A percentile compares a stretch with the other conserved stretches of the same genome.
Evolutionary conservation across 2,329 filamentous ascomycete species (phyloP).

Genomic region (Fusarium hainanense): DNA sequence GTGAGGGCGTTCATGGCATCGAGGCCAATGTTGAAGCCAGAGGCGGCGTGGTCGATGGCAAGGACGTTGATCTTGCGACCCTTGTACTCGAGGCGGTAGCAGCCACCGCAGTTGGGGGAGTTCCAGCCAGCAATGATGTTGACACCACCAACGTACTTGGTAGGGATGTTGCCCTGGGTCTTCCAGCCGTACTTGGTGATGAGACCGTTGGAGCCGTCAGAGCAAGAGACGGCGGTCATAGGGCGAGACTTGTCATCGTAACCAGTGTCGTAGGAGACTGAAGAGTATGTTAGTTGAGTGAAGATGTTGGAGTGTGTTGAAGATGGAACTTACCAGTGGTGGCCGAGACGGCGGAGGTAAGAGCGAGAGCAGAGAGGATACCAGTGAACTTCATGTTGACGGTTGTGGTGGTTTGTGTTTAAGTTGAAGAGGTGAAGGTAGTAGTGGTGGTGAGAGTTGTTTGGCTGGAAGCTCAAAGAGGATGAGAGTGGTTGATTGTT

Average conservation of each 20-base stretch:
- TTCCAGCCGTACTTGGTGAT: slow-evolving; percentile 70
- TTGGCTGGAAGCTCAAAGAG: slow-evolving; percentile 25
- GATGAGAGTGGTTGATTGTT: slow-evolving; percentile 26
- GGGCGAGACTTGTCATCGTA: slow-evolving; percentile 72
- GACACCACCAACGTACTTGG: slow-evolving; percentile 67
- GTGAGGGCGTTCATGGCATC: slow-evolving; percentile 67
- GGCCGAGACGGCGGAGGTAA: slow-evolving; percentile 53
- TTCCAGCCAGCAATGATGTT: slow-evolving; percentile 66
- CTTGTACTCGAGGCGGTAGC: slow-evolving; percentile 66
- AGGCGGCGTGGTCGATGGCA: slow-evolving; percentile 63
- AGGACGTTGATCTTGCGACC: slow-evolving; percentile 64
- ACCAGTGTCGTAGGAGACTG: slow-evolving; percentile 76
- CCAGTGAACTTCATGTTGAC: slow-evolving; percentile 58
- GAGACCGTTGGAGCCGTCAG: slow-evolving; percentile 74
- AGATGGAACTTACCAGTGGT: slow-evolving; percentile 46
- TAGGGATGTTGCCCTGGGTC: slow-evolving; percentile 62
- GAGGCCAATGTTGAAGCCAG: slow-evolving; percentile 68
- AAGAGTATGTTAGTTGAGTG: slow-evolving; percentile 28
- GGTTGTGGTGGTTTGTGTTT: slow-evolving; percentile 31
- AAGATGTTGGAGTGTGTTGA: not conserved
- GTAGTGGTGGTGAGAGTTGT: slow-evolving; percentile 21
- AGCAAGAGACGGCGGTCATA: slow-evolving; percentile 71
- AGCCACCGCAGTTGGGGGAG: slow-evolving; percentile 67
- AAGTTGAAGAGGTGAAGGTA: slow-evolving; percentile 9
- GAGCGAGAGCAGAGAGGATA: slow-evolving; percentile 54